Evolutionary conservation across 805 yeast genomes (phyloP).

Genomic region (Kregervanrija fluxuum): DNA sequence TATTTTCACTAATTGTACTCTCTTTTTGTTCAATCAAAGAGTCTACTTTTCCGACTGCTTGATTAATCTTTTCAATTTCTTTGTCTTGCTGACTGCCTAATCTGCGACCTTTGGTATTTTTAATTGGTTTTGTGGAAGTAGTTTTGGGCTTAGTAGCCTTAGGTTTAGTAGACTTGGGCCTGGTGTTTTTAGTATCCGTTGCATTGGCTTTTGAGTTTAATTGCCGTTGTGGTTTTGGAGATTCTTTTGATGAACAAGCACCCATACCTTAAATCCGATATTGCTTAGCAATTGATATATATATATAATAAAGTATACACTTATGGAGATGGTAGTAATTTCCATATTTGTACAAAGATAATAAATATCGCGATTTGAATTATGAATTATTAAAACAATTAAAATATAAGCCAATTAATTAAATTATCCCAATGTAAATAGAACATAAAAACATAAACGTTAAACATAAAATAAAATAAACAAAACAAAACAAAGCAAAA

Average conservation of each 20-base stretch:
- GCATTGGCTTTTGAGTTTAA: background rate
- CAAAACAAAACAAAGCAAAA: too few relatives aligned
- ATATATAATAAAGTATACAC: too few relatives aligned
- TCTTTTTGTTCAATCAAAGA: background rate
- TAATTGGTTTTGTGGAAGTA: background rate
- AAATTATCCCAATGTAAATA: too few relatives aligned
- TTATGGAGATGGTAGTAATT: too few relatives aligned
- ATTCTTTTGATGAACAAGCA: constrained; percentile 21
- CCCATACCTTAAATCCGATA: constrained; percentile 14
- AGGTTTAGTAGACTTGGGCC: background rate
- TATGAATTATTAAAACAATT: too few relatives aligned
- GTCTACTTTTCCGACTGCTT: background rate
- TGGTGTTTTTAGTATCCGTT: too few relatives aligned
- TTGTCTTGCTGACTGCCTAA: background rate
- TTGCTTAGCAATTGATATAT: too few relatives aligned
- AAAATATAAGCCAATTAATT: too few relatives aligned
- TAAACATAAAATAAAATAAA: too few relatives aligned
- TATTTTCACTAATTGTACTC: background rate
- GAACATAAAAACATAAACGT: too few relatives aligned
- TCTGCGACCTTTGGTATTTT: constrained; percentile 3
- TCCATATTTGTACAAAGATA: too few relatives aligned
- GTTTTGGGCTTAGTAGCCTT: background rate
- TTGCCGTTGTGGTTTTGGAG: background rate
- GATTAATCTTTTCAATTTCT: background rate
- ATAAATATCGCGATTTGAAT: too few relatives aligned